Evolutionary conservation across 441 rosid species (phyloP), one percentile per base, ranked within the genome.

Genomic region (Hypseocharis bilobata): DNA sequence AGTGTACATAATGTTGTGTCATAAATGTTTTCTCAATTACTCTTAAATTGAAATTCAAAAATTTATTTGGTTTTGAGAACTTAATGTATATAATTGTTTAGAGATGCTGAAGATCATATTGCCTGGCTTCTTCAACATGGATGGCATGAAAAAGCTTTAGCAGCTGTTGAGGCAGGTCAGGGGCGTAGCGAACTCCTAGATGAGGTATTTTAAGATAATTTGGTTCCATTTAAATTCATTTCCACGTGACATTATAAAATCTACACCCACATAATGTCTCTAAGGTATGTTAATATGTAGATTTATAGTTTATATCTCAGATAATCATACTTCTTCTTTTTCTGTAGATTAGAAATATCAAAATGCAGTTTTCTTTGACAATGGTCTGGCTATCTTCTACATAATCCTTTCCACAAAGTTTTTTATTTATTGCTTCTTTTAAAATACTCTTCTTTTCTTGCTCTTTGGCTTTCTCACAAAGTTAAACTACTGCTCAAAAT

Each of bases 81-180:
- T 68, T 60, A 32, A 63, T 63, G 55, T 20, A 47, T 73, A 28
- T 45, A 13, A 42, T 28, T 70, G 65, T 36, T 55, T 74, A 93
- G 99, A 91, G 99, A 89, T 82, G 86, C 96, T 63, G 99, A 93
- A 81, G 97, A 93, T 82, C 99, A 93, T 72, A 89, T 93, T 68
- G 80, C 93, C 62, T 93, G 99, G 99, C 99, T 93, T 80, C 88
- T 93, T 72, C 92, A 91, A 78, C 96, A 91, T 79, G 96, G 96
- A 49, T 88, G 86, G 80, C 97, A 93, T 74, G 99, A 93, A 79
- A 93, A 93, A 81, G 99, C 99, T 67, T 78, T 93, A 74, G 99
- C 88, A 60, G 97, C 99, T 60, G 99, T 86, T 72, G 99, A 93
- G 83, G 96, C 97, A 45, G 96, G 92, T 67, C 96, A 88, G 74